Evolutionary conservation across 129 eudicot genomes (phyloP), one percentile per base, ranked within the genome.

Genomic region (Flaveria ramosissima): DNA sequence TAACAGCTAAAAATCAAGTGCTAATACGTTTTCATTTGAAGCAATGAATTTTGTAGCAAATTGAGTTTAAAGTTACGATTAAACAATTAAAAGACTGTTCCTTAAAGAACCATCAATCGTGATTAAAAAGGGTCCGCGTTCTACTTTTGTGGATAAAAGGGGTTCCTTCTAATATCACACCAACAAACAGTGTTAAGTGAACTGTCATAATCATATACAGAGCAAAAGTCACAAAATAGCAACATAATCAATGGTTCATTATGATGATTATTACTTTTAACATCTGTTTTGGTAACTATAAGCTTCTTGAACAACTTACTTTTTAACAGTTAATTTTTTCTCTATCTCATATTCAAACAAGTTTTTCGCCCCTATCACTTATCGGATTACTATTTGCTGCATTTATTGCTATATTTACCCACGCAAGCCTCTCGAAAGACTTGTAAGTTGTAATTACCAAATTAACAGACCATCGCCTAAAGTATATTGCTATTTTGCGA

Each of bases 161-260:
- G 68, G 46, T n/a, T 30, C 39, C n/a, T 60, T 36, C 69, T 63
- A 63, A 63, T 7, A 63, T 63, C 69, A 63, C 19, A 63, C 32
- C 2, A 14, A 30, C 45, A 61, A 61, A 61, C 1, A 32, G 46
- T 63, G 69, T 15, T 63, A 21, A 32, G 2, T 30, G 69, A 63
- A 30, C 46, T 7, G 45, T 63, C 69, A 30, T 63, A 63, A 63
- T 63, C 68, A 63, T 0, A 14, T 63, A 30, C 21, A 30, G 45
- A 16, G 5, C 46, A 2, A 63, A 63, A 27, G 45, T 30, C 69
- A 32, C 15, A 27, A 63, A 30, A 63, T 30, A 63, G 46, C 46
- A 63, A 63, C 7, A 63, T 30, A 7, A 63, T 30, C 69, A 63
- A 7, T 13, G 43, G 46, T 14, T 32, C 69, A 63, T 30, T 62